A percentile compares a stretch with the other conserved stretches of the same genome.
phyloP scores from a whole-genome alignment of 2,329 filamentous ascomycete species.

The Calonectria honghensis region DNA sequence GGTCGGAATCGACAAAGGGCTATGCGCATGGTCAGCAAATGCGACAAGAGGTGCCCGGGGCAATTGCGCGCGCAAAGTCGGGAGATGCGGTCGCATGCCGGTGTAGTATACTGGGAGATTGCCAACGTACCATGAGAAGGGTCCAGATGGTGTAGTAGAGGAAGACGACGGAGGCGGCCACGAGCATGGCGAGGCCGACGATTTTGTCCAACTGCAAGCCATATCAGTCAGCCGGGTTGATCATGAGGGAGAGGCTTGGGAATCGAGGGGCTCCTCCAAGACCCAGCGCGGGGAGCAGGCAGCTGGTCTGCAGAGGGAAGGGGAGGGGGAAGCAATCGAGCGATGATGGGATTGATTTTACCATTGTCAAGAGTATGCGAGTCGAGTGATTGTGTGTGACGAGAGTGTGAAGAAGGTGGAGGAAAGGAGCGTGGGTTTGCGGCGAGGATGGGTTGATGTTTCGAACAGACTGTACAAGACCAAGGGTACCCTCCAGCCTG shows the following conservation, averaged over 20 bases:
- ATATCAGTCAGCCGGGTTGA: constrained; percentile 41
- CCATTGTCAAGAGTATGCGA: constrained; percentile 53
- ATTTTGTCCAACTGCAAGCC: constrained; percentile 88
- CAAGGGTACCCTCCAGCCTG: constrained; percentile 50
- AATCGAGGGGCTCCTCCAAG: constrained; percentile 51
- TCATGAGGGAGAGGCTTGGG: constrained; percentile 9
- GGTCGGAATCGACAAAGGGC: constrained; percentile 98
- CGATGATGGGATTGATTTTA: constrained; percentile 30
- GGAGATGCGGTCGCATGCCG: constrained; percentile 27
- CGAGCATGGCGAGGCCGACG: constrained; percentile 80
- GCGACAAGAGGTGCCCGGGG: not conserved
- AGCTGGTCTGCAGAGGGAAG: not conserved
- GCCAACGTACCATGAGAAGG: constrained; percentile 86
- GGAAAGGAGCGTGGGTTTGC: constrained; percentile 52
- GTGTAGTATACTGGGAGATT: constrained; percentile 33
- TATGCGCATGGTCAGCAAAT: constrained; percentile 62
- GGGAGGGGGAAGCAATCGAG: not conserved
- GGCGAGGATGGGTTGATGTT: constrained; percentile 42
- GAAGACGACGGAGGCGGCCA: constrained; percentile 78
- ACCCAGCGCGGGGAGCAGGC: constrained; percentile 46
- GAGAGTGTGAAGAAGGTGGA: constrained; percentile 30
- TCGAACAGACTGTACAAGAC: constrained; percentile 39
- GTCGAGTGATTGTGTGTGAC: constrained; percentile 43
- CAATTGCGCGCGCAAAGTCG: constrained; percentile 17
- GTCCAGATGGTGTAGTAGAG: constrained; percentile 99